A percentile compares a stretch with the other conserved stretches of the same genome.
These are phyloP conservation scores for Silene noctiflora DNA, from an alignment of 179 eudicot species.

Conservation along the genomic window DNA sequence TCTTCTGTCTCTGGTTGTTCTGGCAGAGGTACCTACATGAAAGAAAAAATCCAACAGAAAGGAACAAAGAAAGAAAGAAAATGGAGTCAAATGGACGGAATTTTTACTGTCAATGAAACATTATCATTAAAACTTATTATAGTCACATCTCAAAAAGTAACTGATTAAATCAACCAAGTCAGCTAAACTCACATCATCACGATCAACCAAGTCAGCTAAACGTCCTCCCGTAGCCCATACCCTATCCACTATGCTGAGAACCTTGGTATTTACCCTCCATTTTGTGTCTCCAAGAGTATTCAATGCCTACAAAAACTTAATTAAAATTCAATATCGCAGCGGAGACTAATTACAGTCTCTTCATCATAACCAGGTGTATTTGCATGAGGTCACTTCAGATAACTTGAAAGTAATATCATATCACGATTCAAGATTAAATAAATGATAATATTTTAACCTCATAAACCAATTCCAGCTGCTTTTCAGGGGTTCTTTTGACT, in stretches of 20 bases:
- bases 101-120: neutral
- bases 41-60: conserved; percentile 4
- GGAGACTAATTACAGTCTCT: neutral
- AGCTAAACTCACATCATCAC: conserved; percentile 82
- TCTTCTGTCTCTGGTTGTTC: conserved; percentile 91
- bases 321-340: neutral
- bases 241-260: conserved; percentile 66
- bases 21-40: conserved; percentile 64
- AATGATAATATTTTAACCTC: conserved; percentile 46
- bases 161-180: conserved; percentile 51
- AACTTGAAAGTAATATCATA: neutral
- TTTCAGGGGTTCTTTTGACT: conserved; percentile 43
- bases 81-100: neutral
- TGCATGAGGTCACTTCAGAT: conserved; percentile 5
- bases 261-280: conserved; percentile 91
- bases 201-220: conserved; percentile 82
- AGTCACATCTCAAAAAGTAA: conserved; percentile 30
- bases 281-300: conserved; percentile 87
- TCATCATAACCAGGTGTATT: neutral
- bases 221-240: conserved; percentile 89
- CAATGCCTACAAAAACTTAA: conserved; percentile 54
- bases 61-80: conserved; percentile 14
- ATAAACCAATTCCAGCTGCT: conserved; percentile 60
- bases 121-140: neutral
- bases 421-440: neutral